Percentiles rank a stretch among this genome's conserved stretches.
phyloP scores from a whole-genome alignment of 768 basidiomycete species.

The Termitomyces sp. region DNA sequence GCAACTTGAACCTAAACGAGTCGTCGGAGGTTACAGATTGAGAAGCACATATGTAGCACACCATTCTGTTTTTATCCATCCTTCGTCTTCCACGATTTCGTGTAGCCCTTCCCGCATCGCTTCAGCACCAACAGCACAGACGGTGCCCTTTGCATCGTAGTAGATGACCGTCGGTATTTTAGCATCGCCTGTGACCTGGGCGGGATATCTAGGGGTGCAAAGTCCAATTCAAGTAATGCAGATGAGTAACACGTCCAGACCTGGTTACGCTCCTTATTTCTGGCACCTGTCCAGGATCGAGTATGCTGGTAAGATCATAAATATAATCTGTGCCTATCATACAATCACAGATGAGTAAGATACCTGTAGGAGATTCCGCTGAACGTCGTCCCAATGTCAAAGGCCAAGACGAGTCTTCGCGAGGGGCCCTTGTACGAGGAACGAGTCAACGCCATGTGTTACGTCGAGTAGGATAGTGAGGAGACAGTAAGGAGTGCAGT shows the following conservation, averaged over 20 bases:
- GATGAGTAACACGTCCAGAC: background rate
- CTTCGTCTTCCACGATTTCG: slow-evolving; percentile 38
- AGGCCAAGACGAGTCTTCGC: slow-evolving; percentile 41
- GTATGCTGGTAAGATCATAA: background rate
- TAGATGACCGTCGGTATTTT: slow-evolving; percentile 1
- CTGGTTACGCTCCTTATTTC: background rate
- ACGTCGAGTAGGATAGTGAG: background rate
- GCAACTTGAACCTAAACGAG: slow-evolving; percentile 1
- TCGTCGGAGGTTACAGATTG: background rate
- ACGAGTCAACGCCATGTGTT: slow-evolving; percentile 16
- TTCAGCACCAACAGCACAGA: slow-evolving; percentile 44
- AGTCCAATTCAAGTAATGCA: background rate
- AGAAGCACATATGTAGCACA: slow-evolving; percentile 15
- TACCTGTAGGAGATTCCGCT: slow-evolving; percentile 3
- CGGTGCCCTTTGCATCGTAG: slow-evolving; percentile 1
- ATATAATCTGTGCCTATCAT: background rate
- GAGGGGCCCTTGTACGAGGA: slow-evolving; percentile 31
- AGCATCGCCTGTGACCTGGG: background rate
- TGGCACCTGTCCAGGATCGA: background rate
- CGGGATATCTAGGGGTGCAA: background rate
- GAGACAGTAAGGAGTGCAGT: background rate
- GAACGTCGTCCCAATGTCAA: slow-evolving; percentile 49
- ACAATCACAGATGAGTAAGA: background rate
- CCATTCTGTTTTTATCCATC: slow-evolving; percentile 49
- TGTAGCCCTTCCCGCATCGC: slow-evolving; percentile 20